Evolutionary conservation across 768 basidiomycete genomes (phyloP).

Genomic region (Chalciporus sphaerocephalus): DNA sequence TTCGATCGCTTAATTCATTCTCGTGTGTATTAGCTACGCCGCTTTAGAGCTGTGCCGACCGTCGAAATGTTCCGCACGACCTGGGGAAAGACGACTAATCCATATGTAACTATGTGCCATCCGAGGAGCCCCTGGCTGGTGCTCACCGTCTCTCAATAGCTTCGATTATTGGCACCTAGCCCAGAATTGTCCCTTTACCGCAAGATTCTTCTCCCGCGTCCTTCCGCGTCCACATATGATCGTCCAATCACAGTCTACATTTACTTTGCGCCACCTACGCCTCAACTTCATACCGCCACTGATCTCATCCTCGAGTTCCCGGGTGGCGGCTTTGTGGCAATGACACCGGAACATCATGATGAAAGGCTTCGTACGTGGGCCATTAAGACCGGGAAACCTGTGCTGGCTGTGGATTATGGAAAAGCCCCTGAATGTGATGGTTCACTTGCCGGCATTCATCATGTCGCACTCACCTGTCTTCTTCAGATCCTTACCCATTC

Average conservation of each 20-base stretch:
- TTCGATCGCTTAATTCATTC: background rate
- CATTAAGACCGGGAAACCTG: slow-evolving; percentile 65
- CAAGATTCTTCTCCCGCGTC: slow-evolving; percentile 81
- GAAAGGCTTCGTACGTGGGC: slow-evolving; percentile 90
- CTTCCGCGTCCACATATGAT: slow-evolving; percentile 65
- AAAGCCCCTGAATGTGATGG: slow-evolving; percentile 91
- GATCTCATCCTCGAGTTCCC: slow-evolving; percentile 92
- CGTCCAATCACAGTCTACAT: slow-evolving; percentile 82
- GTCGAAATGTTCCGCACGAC: slow-evolving; percentile 93
- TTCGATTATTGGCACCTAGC: slow-evolving; percentile 53
- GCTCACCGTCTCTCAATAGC: slow-evolving; percentile 37
- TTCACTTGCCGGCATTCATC: slow-evolving; percentile 1
- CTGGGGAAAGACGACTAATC: slow-evolving; percentile 97
- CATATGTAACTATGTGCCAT: slow-evolving; percentile 52
- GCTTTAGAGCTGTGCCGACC: slow-evolving; percentile 88
- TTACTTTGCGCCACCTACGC: slow-evolving; percentile 71
- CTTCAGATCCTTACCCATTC: slow-evolving; percentile 90
- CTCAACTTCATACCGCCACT: slow-evolving; percentile 57
- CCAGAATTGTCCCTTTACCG: slow-evolving; percentile 63
- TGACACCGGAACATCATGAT: slow-evolving; percentile 95
- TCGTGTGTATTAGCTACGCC: slow-evolving; percentile 59
- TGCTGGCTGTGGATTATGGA: slow-evolving; percentile 88
- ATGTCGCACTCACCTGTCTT: slow-evolving; percentile 5
- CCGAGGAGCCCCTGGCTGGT: slow-evolving; percentile 7
- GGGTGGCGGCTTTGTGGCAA: slow-evolving; percentile 95